Percentiles rank a stretch among this genome's conserved stretches.
Evolutionary conservation across 2,329 filamentous ascomycete species (phyloP).

Genomic region (Botrytis cinerea): DNA sequence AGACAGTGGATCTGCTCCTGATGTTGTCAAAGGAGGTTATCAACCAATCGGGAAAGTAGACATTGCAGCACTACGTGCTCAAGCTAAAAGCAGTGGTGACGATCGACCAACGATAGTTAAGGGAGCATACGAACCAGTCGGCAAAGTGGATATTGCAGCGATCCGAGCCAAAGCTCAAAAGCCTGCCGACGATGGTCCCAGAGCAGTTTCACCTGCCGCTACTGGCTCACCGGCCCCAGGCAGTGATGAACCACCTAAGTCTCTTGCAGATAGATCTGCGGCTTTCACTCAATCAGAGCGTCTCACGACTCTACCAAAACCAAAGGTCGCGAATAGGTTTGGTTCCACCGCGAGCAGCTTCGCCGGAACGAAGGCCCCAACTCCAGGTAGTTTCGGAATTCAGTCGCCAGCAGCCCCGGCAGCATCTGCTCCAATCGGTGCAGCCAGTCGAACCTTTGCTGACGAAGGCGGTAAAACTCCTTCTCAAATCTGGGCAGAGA

Average conservation of each 20-base stretch:
- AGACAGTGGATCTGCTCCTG: conserved; percentile 50
- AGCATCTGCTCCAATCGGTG: conserved; percentile 64
- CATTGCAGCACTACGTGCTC: conserved; percentile 83
- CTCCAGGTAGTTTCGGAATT: conserved; percentile 68
- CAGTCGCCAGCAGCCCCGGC: conserved; percentile 59
- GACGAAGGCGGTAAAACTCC: conserved; percentile 95
- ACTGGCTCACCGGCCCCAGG: conserved; percentile 43
- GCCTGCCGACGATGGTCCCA: conserved; percentile 46
- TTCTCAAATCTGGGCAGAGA: conserved; percentile 95
- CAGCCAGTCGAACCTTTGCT: conserved; percentile 89
- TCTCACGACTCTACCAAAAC: conserved; percentile 85
- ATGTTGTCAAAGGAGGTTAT: conserved; percentile 83
- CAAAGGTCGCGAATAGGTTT: conserved; percentile 91
- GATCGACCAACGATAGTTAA: conserved; percentile 84
- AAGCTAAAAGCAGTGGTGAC: conserved; percentile 68
- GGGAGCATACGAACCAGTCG: conserved; percentile 90
- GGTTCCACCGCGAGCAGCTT: conserved; percentile 69
- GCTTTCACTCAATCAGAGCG: conserved; percentile 77
- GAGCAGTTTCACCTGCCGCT: conserved; percentile 47
- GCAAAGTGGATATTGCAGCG: conserved; percentile 95
- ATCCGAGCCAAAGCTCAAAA: conserved; percentile 83
- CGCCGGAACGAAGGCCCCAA: conserved; percentile 84
- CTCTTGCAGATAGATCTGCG: conserved; percentile 73
- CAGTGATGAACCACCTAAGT: conserved; percentile 54
- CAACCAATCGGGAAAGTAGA: conserved; percentile 97